These are phyloP conservation scores for Podaxis sp. DNA, from an alignment of 768 basidiomycete genomes.

Conservation along the genomic window DNA sequence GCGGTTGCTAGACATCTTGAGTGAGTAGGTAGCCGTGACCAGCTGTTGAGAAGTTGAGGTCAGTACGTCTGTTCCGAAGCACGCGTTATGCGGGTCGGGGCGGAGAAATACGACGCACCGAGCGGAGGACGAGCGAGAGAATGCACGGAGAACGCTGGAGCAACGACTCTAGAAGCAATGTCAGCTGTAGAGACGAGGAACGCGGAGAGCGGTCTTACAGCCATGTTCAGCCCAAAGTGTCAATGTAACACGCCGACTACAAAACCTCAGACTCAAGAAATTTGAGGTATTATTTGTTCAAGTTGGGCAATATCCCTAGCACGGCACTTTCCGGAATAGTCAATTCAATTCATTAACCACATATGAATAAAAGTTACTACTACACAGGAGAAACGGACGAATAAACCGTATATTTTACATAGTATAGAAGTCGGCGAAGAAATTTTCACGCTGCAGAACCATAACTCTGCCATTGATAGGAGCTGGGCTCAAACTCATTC, in stretches of 20 bases:
- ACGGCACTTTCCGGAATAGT: conserved; percentile 11
- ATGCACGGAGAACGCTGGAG: conserved; percentile 38
- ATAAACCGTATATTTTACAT: neutral
- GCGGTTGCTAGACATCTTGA: conserved; percentile 62
- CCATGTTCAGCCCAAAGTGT: conserved; percentile 32
- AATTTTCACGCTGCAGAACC: neutral
- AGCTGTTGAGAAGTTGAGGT: conserved; percentile 27
- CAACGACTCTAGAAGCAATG: conserved; percentile 41
- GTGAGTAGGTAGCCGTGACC: conserved; percentile 34
- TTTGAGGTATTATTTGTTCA: conserved; percentile 35
- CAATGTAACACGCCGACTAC: conserved; percentile 24
- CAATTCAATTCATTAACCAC: neutral
- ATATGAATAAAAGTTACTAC: no score
- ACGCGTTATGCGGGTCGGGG: conserved; percentile 5
- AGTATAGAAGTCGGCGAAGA: neutral
- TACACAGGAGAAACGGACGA: neutral
- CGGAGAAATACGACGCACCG: conserved; percentile 28
- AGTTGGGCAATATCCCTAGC: conserved; percentile 25
- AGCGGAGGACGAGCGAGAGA: conserved; percentile 39
- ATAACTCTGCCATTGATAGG: neutral
- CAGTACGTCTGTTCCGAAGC: conserved; percentile 11
- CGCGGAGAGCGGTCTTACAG: conserved; percentile 33
- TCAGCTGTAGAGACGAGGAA: conserved; percentile 9
- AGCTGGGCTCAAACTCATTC: conserved; percentile 12
- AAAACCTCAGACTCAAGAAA: conserved; percentile 26